phyloP scores from a whole-genome alignment of 106 monocot species.

The Alisma plantagoaquatica region DNA sequence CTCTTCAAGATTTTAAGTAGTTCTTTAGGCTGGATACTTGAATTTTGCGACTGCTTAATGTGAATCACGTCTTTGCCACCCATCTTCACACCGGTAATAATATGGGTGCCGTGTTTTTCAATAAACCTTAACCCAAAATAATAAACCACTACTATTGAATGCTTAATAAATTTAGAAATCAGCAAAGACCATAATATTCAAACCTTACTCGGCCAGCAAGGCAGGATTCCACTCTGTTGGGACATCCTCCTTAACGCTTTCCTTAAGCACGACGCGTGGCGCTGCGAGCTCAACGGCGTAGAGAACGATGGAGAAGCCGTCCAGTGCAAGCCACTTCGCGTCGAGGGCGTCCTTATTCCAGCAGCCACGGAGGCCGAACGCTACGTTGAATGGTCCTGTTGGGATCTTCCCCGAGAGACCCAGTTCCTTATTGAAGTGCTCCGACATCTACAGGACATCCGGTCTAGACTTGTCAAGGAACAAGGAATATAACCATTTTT shows the following conservation, averaged over 20 bases:
- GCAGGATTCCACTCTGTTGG: constrained; percentile 76
- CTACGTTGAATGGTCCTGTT: constrained; percentile 64
- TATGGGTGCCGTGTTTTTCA: constrained; percentile 68
- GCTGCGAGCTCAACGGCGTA: constrained; percentile 53
- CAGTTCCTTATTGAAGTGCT: constrained; percentile 50
- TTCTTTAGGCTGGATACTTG: constrained; percentile 32
- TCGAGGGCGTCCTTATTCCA: constrained; percentile 59
- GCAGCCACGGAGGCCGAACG: constrained; percentile 53
- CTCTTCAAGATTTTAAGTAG: constrained; percentile 33
- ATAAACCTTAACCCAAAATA: no score
- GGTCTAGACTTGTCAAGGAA: no score
- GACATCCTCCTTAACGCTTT: constrained; percentile 48
- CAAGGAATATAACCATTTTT: no score
- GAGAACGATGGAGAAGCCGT: constrained; percentile 60
- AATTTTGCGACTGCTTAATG: constrained; percentile 47
- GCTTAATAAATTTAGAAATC: no score
- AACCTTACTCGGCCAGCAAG: constrained; percentile 52
- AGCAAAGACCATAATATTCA: no score
- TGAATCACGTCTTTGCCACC: constrained; percentile 60
- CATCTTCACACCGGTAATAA: constrained; percentile 46
- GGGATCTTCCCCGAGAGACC: constrained; percentile 71
- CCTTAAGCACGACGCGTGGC: constrained; percentile 28
- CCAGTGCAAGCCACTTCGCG: constrained; percentile 50
- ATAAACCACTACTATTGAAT: no score
- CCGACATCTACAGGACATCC: constrained; percentile 66